A percentile compares a stretch with the other conserved stretches of the same genome.
Evolutionary conservation across 2,329 filamentous ascomycete genomes (phyloP).

Genomic region (Apiospora malaysiana): DNA sequence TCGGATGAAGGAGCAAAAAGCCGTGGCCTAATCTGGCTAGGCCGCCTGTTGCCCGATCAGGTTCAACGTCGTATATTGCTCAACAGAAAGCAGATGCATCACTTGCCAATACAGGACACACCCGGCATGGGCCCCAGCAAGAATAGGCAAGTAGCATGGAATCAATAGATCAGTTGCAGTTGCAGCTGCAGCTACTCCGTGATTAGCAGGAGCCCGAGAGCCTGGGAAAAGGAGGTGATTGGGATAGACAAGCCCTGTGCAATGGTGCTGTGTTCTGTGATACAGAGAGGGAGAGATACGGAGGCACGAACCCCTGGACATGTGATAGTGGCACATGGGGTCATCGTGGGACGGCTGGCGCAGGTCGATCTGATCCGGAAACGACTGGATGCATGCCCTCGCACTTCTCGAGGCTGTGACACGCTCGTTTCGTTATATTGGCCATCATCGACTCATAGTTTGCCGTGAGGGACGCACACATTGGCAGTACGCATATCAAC

Average conservation of each 20-base stretch:
- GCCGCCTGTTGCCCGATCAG: not conserved
- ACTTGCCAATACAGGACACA: not conserved
- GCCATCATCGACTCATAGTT: not conserved
- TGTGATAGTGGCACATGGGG: slow-evolving; percentile 14
- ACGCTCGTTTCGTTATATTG: slow-evolving; percentile 1
- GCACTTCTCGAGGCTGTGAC: not conserved
- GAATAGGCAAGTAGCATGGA: not conserved
- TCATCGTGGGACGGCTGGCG: not conserved
- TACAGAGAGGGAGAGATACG: not conserved
- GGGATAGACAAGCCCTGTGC: not conserved
- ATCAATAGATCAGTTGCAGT: no score
- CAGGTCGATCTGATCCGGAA: not conserved
- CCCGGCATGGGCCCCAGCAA: not conserved
- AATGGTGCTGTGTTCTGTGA: not conserved
- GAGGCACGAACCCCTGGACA: slow-evolving; percentile 13
- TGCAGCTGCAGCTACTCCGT: not conserved
- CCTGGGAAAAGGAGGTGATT: not conserved
- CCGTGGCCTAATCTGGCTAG: not conserved
- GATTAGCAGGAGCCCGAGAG: slow-evolving; percentile 2
- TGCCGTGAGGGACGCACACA: not conserved
- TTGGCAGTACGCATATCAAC: not conserved
- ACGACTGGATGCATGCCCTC: not conserved
- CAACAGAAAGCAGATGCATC: not conserved
- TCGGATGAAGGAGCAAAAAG: slow-evolving; percentile 22
- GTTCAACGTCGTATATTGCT: not conserved